Base-by-base conservation (phyloP, 2,329 filamentous ascomycete species). In the Orbilia brochopaga region DNA sequence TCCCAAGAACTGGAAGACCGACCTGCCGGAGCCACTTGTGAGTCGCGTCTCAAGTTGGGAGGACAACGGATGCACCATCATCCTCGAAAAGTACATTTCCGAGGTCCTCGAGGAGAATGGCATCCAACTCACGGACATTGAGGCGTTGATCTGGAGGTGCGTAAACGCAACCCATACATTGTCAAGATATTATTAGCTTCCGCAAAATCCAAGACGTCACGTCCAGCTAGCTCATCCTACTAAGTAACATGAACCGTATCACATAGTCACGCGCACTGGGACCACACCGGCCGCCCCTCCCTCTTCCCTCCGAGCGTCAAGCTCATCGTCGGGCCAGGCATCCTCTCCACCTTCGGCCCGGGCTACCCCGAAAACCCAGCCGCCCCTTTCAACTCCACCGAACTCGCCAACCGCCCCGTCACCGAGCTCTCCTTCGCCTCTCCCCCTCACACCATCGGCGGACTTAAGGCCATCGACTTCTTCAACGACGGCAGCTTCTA, bases 401-500 rank as follows among this genome's bases (percentile, higher is more conserved):
- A 50, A 35, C 67, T 65, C 21, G 52, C 61, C 1, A 51, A 40
- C 3, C 78, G 82, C 46, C 74, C 80, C 24, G 74, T 82, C 0
- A 73, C 62, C 19, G 76, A 78, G 44, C 75, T 82, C 37, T 69
- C 77, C n/a, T 78, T 79, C 44, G 75, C 78, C 46, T 72, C 76
- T 23, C 74, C 74, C n/a, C 76, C 74, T 3, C 63, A 82, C 1
- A 79, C 80, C 66, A 81, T 84, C 19, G 83, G 82, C 0, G 75
- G 79, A 7, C 84, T 83, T 75, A 74, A 79, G 32, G 83, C 83
- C 1, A 77, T 79, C 24, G 85, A 87, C 75, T 86, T 82, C 75
- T 86, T 85, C 62, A 81, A 81, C 1, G 85, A 87, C 75, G 84
- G 84, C 0, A 81, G 79, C 21, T 84, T 87, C 73, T 86, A 85